These are phyloP conservation scores for Cercospora sp. DNA, from an alignment of 2,329 filamentous ascomycete genomes.

Conservation along the genomic window DNA sequence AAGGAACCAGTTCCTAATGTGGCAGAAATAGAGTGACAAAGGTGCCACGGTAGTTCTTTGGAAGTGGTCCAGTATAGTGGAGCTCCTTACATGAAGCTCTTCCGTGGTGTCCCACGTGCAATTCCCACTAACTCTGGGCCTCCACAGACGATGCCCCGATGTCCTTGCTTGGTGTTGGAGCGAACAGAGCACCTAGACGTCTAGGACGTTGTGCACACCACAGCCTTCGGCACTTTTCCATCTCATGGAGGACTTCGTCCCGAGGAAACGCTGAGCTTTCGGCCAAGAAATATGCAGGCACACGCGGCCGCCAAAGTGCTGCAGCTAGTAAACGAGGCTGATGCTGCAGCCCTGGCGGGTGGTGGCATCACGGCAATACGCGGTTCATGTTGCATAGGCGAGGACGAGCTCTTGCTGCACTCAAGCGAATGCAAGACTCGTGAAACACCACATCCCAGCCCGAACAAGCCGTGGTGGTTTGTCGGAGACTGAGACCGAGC, in stretches of 20 bases:
- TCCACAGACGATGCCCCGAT: not conserved
- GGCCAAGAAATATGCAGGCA: not conserved
- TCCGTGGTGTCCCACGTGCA: not conserved
- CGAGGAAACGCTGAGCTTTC: not conserved
- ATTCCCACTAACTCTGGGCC: not conserved
- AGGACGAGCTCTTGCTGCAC: not conserved
- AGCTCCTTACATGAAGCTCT: not conserved
- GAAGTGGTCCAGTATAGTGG: not conserved
- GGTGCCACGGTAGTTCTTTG: not conserved
- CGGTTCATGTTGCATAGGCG: not conserved
- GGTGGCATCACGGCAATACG: not conserved
- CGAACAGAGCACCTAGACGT: not conserved
- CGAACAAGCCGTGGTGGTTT: not conserved
- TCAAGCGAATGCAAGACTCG: not conserved
- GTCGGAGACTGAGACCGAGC: not conserved
- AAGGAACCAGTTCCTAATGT: not conserved
- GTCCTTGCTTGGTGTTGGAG: not conserved
- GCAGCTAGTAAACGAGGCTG: not conserved
- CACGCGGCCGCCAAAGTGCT: not conserved
- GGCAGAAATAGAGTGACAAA: not conserved
- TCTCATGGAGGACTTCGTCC: not conserved
- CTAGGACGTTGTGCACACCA: not conserved
- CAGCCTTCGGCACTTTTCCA: not conserved
- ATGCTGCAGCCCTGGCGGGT: not conserved
- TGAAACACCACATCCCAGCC: not conserved